Conservation (phyloP, 257 asterid species). For the Scutellaria baicalensis region DNA sequence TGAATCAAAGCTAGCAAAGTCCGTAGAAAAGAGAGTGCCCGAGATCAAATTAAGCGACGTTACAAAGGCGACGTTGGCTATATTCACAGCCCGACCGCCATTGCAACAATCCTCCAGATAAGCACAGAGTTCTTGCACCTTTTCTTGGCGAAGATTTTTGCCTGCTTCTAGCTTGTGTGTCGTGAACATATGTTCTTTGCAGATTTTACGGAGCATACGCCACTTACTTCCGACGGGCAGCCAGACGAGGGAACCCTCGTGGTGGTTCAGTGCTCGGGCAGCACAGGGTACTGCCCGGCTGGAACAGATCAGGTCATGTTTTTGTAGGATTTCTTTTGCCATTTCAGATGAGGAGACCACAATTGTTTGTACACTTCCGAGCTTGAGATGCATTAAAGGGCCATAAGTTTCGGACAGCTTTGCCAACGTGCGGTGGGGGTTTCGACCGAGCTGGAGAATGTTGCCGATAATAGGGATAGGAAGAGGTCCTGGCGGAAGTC, state of each 20-base stretch:
- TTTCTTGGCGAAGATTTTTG: conserved; percentile 13
- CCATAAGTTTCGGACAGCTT: conserved; percentile 1
- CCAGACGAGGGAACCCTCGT: conserved; percentile 14
- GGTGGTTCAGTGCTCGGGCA: neutral
- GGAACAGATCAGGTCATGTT: neutral
- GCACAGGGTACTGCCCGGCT: neutral
- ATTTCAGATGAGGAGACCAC: conserved; percentile 16
- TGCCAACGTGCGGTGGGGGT: conserved; percentile 8
- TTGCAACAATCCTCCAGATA: neutral
- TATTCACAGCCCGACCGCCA: neutral
- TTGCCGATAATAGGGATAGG: neutral
- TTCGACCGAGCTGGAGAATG: neutral
- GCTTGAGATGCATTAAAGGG: conserved; percentile 25
- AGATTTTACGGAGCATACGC: conserved; percentile 2
- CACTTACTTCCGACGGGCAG: conserved; percentile 4
- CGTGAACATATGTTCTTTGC: conserved; percentile 11
- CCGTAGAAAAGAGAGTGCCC: conserved; percentile 3
- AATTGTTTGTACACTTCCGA: conserved; percentile 10
- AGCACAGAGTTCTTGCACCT: conserved; percentile 6
- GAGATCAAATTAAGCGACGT: conserved; percentile 26
- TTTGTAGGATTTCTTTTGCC: conserved; percentile 15
- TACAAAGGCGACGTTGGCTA: conserved; percentile 10
- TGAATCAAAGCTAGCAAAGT: conserved; percentile 6
- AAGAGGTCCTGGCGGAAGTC: neutral
- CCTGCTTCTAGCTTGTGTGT: conserved; percentile 14